Evolutionary conservation across 345 rosid genomes (phyloP).

Genomic region (Nasturtium officinale): DNA sequence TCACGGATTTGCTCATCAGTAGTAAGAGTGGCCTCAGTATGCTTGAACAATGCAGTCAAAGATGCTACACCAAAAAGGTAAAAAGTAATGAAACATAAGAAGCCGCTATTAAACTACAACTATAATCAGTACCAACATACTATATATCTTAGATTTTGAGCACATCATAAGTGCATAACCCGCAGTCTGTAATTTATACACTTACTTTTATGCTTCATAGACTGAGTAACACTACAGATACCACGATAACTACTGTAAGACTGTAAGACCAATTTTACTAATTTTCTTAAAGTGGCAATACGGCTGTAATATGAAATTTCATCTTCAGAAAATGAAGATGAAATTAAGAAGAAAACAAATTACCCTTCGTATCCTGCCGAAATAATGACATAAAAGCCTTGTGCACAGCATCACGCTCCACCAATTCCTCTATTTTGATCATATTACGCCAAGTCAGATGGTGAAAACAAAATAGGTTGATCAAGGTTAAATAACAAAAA

Average conservation of each 20-base stretch:
- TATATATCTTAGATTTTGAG: not conserved
- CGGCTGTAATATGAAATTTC: not conserved
- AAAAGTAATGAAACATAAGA: constrained; percentile 3
- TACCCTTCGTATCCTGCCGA: constrained; percentile 94
- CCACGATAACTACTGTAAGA: not conserved
- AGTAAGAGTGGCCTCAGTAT: constrained; percentile 57
- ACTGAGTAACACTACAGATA: not conserved
- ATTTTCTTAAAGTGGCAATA: not conserved
- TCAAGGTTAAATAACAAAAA: constrained; percentile 10
- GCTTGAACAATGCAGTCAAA: constrained; percentile 78
- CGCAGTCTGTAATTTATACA: not conserved
- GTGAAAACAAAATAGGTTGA: not conserved
- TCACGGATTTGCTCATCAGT: constrained; percentile 71
- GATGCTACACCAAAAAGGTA: constrained; percentile 58
- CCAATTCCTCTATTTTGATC: constrained; percentile 59
- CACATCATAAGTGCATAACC: not conserved
- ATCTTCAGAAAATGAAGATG: not conserved
- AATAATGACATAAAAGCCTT: constrained; percentile 86
- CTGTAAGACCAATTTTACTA: not conserved
- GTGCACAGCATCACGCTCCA: constrained; percentile 92
- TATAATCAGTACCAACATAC: constrained; percentile 3
- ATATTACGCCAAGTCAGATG: constrained; percentile 20
- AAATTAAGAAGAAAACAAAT: constrained; percentile 23
- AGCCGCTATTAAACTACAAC: not conserved
- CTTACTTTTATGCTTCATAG: not conserved